phyloP scores from a whole-genome alignment of 345 rosid species.

The Triadica sebifera region DNA sequence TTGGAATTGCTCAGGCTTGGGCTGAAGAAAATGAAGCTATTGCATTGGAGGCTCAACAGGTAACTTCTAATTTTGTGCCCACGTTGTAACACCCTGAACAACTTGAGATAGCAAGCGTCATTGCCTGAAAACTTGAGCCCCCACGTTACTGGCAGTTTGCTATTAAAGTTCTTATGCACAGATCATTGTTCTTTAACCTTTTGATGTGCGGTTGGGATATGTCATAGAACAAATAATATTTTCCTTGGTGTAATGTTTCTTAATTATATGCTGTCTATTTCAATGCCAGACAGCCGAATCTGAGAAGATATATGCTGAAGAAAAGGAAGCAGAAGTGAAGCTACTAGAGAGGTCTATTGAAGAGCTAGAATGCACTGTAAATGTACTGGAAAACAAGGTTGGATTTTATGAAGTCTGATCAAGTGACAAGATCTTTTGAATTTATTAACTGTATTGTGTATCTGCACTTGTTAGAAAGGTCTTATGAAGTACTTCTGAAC shows the following conservation, averaged over 20 bases:
- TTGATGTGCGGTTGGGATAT: neutral
- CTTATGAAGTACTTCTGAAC: constrained; percentile 40
- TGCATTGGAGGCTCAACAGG: constrained; percentile 74
- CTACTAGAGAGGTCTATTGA: constrained; percentile 87
- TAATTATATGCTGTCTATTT: neutral
- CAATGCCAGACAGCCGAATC: constrained; percentile 68
- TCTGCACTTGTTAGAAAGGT: constrained; percentile 48
- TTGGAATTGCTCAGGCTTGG: constrained; percentile 46
- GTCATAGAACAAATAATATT: neutral
- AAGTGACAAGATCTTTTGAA: constrained; percentile 8
- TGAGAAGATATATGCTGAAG: constrained; percentile 61
- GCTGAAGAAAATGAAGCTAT: constrained; percentile 63
- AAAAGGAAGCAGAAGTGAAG: constrained; percentile 82
- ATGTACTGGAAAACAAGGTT: constrained; percentile 85
- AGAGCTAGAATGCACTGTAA: constrained; percentile 78
- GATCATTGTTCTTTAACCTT: neutral
- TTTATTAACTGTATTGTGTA: constrained; percentile 17
- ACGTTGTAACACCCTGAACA: neutral
- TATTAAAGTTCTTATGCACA: neutral
- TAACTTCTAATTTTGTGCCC: constrained; percentile 23
- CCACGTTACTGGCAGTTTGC: neutral
- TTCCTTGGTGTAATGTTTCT: neutral
- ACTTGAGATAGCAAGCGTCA: constrained; percentile 1
- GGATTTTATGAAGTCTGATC: constrained; percentile 20
- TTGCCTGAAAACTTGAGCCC: neutral